Evolutionary conservation across 2,329 filamentous ascomycete genomes (phyloP).

Genomic region (Sarocladium kiliense): DNA sequence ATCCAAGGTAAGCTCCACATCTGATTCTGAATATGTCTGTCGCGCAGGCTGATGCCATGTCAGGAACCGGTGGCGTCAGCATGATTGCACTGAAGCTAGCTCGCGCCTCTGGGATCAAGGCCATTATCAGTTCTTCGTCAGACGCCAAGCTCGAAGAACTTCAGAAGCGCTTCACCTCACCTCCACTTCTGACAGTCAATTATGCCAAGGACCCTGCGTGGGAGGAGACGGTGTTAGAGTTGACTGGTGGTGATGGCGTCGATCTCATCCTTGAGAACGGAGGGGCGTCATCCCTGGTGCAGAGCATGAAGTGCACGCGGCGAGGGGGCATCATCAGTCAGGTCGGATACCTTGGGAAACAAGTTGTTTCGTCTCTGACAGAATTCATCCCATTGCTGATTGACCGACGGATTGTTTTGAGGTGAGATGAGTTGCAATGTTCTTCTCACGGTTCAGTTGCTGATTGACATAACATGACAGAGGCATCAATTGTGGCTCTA

Average conservation of each 20-base stretch:
- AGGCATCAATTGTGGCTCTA: slow-evolving; percentile 35
- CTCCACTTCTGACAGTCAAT: slow-evolving; percentile 24
- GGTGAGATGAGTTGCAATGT: slow-evolving; percentile 11
- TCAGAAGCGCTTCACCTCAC: slow-evolving; percentile 16
- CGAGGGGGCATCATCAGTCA: slow-evolving; percentile 36
- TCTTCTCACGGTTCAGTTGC: not conserved
- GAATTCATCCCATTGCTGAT: slow-evolving; percentile 31
- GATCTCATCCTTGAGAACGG: slow-evolving; percentile 34
- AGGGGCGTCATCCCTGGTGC: slow-evolving; percentile 29
- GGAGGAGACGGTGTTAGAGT: slow-evolving; percentile 25
- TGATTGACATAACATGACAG: slow-evolving; percentile 10
- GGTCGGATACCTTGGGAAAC: slow-evolving; percentile 34
- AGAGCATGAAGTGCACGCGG: slow-evolving; percentile 32
- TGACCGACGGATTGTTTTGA: slow-evolving; percentile 28
- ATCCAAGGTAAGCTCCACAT: slow-evolving; percentile 32
- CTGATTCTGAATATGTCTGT: too few species aligned
- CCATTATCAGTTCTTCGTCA: slow-evolving; percentile 32
- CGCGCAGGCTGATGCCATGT: too few species aligned
- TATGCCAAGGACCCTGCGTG: slow-evolving; percentile 23
- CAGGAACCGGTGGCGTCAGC: slow-evolving; percentile 30
- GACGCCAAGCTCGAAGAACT: slow-evolving; percentile 27
- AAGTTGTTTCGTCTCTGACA: slow-evolving; percentile 21
- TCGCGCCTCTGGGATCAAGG: slow-evolving; percentile 22
- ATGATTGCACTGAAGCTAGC: slow-evolving; percentile 30
- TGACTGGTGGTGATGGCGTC: slow-evolving; percentile 27